A percentile compares a stretch with the other conserved stretches of the same genome.
These are phyloP conservation scores for Rubus parviflorus DNA, from an alignment of 306 rosid species.

Conservation along the genomic window DNA sequence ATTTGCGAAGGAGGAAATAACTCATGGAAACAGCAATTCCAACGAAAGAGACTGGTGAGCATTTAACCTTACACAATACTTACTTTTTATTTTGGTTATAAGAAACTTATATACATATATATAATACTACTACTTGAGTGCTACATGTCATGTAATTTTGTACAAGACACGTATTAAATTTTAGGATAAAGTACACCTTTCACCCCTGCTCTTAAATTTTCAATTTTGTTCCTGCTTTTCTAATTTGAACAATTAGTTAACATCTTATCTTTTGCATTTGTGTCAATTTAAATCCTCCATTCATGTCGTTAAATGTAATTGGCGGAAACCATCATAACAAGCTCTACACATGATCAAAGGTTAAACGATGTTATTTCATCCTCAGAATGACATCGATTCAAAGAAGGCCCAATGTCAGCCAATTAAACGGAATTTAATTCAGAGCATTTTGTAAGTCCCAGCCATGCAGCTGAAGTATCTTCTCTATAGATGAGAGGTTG, in stretches of 20 bases:
- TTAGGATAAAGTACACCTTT: background rate
- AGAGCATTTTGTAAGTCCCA: background rate
- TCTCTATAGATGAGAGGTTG: background rate
- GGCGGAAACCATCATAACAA: background rate
- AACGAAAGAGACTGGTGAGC: constrained; percentile 67
- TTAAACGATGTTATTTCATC: background rate
- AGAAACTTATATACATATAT: constrained; percentile 1
- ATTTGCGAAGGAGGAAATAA: constrained; percentile 83
- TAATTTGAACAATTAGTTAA: background rate
- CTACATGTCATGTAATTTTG: background rate
- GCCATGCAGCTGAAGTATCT: background rate
- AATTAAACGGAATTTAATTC: background rate
- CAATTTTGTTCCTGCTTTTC: background rate
- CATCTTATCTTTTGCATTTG: constrained; percentile 1
- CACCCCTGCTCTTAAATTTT: background rate
- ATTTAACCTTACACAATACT: constrained; percentile 15
- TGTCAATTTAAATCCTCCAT: background rate
- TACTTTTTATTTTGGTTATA: background rate
- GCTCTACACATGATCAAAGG: background rate
- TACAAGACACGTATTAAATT: background rate
- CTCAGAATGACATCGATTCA: background rate
- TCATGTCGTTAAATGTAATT: background rate
- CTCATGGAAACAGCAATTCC: constrained; percentile 39
- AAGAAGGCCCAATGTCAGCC: background rate
- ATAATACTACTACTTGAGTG: background rate